A percentile compares a stretch with the other conserved stretches of the same genome.
Conservation (phyloP, 2,329 filamentous ascomycete species). For the Lecanicillium sp. region DNA sequence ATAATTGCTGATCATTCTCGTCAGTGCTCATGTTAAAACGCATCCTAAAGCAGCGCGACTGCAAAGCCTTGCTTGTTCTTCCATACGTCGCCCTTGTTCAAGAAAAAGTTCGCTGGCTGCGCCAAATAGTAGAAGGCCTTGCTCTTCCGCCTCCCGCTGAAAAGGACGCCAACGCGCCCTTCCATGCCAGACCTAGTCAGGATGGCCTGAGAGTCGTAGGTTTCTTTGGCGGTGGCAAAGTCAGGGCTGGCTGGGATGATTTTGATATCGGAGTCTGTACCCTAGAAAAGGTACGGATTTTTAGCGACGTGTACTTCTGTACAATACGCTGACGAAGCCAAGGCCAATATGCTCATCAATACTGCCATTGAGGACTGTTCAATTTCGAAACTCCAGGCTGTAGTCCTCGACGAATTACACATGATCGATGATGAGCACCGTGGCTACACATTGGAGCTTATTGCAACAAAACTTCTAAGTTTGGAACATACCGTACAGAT, state of each 20-base stretch:
- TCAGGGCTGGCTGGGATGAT: slow-evolving; percentile 61
- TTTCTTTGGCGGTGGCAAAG: slow-evolving; percentile 69
- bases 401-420: slow-evolving; percentile 74
- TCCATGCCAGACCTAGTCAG: slow-evolving; percentile 50
- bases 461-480: slow-evolving; percentile 67
- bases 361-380: slow-evolving; percentile 64
- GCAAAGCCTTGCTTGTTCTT: slow-evolving; percentile 66
- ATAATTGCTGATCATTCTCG: background rate
- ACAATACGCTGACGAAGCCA: slow-evolving; percentile 9
- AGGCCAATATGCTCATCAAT: slow-evolving; percentile 72
- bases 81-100: slow-evolving; percentile 76
- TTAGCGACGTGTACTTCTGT: background rate
- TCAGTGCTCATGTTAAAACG: slow-evolving; percentile 65
- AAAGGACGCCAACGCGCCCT: slow-evolving; percentile 36
- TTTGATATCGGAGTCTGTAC: slow-evolving; percentile 76
- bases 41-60: slow-evolving; percentile 54
- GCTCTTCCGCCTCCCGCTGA: slow-evolving; percentile 31
- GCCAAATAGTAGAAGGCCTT: slow-evolving; percentile 58
- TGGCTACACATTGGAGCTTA: slow-evolving; percentile 68
- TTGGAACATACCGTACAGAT: slow-evolving; percentile 63
- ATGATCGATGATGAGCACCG: slow-evolving; percentile 74
- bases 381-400: slow-evolving; percentile 56
- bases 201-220: slow-evolving; percentile 60
- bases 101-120: slow-evolving; percentile 71
- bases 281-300: slow-evolving; percentile 58